These are phyloP conservation scores for Boletus bicolor DNA, from an alignment of 768 basidiomycete species.

Conservation along the genomic window DNA sequence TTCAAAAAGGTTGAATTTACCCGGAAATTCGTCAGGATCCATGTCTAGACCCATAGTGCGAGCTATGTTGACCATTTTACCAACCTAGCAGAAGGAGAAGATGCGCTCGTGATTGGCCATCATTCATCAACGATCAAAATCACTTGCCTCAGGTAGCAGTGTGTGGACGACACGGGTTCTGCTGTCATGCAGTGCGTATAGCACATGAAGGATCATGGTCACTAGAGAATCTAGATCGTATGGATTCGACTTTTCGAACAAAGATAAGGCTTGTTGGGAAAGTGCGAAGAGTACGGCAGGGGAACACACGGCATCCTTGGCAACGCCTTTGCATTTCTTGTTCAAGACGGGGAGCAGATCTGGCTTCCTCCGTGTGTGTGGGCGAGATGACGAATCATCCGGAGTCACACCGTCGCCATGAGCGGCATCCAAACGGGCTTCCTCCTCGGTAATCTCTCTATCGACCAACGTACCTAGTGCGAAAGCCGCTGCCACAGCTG, in stretches of 20 bases:
- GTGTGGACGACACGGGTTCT: conserved; percentile 39
- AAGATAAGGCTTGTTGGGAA: conserved; percentile 45
- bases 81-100: conserved; percentile 40
- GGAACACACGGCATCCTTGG: conserved; percentile 29
- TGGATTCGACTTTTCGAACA: conserved; percentile 40
- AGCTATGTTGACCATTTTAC: conserved; percentile 67
- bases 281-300: conserved; percentile 44
- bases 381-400: conserved; percentile 27
- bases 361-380: conserved; percentile 21
- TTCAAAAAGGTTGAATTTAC: conserved; percentile 47
- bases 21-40: conserved; percentile 54
- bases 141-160: conserved; percentile 27
- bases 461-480: conserved; percentile 54
- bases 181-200: conserved; percentile 53
- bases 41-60: conserved; percentile 58
- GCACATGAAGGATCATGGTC: conserved; percentile 56
- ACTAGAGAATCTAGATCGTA: conserved; percentile 58
- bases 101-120: conserved; percentile 13
- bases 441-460: conserved; percentile 28
- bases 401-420: conserved; percentile 15
- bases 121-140: conserved; percentile 27
- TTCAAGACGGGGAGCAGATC: conserved; percentile 11
- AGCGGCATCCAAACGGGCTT: conserved; percentile 23
- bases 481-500: conserved; percentile 53
- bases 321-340: conserved; percentile 27